Evolutionary conservation across 1,284 basidiomycete species (phyloP).

Genomic region (Sporisorium graminicola): DNA sequence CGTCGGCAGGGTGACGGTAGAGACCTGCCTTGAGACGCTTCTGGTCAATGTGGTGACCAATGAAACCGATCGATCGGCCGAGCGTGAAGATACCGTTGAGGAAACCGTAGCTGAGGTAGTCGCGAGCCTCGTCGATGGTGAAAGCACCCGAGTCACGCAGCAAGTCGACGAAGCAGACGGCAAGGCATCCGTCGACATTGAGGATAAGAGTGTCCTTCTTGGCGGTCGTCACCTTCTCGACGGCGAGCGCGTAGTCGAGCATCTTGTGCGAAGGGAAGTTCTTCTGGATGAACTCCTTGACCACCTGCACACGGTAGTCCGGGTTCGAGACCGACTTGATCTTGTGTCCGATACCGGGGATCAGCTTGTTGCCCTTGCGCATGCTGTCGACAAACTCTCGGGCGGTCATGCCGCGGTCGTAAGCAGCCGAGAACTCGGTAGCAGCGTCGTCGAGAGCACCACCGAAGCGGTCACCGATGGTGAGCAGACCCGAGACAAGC

Average conservation of each 20-base stretch:
- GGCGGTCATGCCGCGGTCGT: conserved; percentile 90
- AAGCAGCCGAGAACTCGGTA: conserved; percentile 84
- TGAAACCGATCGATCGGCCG: conserved; percentile 96
- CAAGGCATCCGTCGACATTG: conserved; percentile 92
- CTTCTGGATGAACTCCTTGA: conserved; percentile 95
- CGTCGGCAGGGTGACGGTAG: conserved; percentile 71
- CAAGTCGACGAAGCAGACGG: conserved; percentile 96
- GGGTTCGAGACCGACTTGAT: conserved; percentile 82
- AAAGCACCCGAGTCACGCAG: conserved; percentile 93
- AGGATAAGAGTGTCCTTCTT: conserved; percentile 88
- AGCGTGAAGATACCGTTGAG: conserved; percentile 97
- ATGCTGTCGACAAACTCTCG: conserved; percentile 97
- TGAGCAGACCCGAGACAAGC: conserved; percentile 93
- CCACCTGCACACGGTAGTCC: conserved; percentile 86
- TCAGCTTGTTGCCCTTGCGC: conserved; percentile 95
- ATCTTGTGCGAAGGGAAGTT: conserved; percentile 84
- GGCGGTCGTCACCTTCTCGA: conserved; percentile 95
- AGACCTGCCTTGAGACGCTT: conserved; percentile 75
- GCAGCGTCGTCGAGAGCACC: conserved; percentile 99
- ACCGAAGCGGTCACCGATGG: conserved; percentile 97
- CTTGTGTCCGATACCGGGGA: conserved; percentile 99
- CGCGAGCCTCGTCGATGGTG: conserved; percentile 93
- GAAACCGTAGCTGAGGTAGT: conserved; percentile 92
- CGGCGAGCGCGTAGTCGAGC: conserved; percentile 97
- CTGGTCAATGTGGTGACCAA: conserved; percentile 94